phyloP scores from a whole-genome alignment of 208 protist species.

The Leishmania braziliensis region DNA sequence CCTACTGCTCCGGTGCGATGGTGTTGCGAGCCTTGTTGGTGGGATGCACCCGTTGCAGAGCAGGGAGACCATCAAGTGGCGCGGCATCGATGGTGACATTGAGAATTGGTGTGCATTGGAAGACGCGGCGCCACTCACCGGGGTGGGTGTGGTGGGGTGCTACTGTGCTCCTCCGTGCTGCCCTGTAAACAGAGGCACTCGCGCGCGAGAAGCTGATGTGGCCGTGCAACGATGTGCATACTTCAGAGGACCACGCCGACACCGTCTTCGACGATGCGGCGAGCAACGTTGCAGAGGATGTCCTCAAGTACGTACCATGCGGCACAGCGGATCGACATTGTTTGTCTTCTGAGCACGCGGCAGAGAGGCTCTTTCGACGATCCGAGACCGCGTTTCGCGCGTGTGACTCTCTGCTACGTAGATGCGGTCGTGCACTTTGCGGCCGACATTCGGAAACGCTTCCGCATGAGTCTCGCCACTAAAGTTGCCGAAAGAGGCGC shows the following conservation, averaged over 20 bases:
- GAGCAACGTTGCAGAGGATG: too few species aligned
- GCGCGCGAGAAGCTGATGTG: conserved; percentile 42
- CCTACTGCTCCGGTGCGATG: conserved; percentile 43
- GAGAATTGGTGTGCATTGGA: conserved; percentile 57
- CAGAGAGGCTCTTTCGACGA: too few species aligned
- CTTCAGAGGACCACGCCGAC: not conserved
- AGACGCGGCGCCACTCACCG: conserved; percentile 17
- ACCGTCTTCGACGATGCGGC: too few species aligned
- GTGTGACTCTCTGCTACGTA: too few species aligned
- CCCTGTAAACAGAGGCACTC: conserved; percentile 33
- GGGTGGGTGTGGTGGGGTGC: conserved; percentile 35
- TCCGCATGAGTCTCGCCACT: too few species aligned
- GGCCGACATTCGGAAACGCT: too few species aligned
- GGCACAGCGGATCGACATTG: too few species aligned
- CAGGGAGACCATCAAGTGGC: conserved; percentile 40
- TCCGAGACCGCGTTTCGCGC: too few species aligned
- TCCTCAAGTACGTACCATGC: too few species aligned
- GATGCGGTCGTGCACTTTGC: too few species aligned
- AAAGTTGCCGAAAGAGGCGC: too few species aligned
- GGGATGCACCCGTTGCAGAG: conserved; percentile 29
- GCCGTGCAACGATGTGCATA: conserved; percentile 13
- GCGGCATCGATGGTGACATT: conserved; percentile 26
- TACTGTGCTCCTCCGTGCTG: conserved; percentile 28
- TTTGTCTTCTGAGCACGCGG: too few species aligned
- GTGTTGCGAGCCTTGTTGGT: conserved; percentile 34